Evolutionary conservation across 1,139 yeast species (phyloP).

Genomic region (Hyphopichia pseudoburtonii): DNA sequence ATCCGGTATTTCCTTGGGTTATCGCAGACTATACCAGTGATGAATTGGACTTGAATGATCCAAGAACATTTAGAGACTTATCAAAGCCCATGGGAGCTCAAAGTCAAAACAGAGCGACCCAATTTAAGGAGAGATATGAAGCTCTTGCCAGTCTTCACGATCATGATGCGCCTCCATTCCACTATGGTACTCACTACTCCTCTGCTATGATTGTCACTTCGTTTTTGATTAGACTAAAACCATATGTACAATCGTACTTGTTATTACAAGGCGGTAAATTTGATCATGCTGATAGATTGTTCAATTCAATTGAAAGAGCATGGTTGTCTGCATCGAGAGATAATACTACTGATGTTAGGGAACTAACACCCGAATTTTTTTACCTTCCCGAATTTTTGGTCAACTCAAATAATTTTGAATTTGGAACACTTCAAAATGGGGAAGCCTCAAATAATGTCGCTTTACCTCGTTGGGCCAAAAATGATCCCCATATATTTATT

Average conservation of each 20-base stretch:
- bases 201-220: constrained; percentile 91
- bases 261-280: constrained; percentile 82
- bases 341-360: constrained; percentile 83
- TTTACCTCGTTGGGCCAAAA: constrained; percentile 81
- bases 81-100: constrained; percentile 93
- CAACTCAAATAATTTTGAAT: constrained; percentile 63
- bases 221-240: constrained; percentile 69
- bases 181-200: constrained; percentile 89
- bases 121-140: constrained; percentile 68
- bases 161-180: constrained; percentile 69
- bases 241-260: constrained; percentile 76
- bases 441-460: constrained; percentile 56
- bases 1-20: constrained; percentile 91
- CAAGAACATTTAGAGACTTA: constrained; percentile 65
- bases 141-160: constrained; percentile 58
- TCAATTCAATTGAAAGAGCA: constrained; percentile 67
- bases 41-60: constrained; percentile 58
- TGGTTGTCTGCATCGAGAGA: constrained; percentile 80
- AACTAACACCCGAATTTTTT: constrained; percentile 80
- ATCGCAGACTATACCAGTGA: constrained; percentile 75
- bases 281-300: constrained; percentile 83
- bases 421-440: constrained; percentile 70
- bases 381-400: constrained; percentile 73
- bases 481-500: constrained; percentile 70
- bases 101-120: constrained; percentile 51